A percentile compares a stretch with the other conserved stretches of the same genome.
Evolutionary conservation across 176 grass and related monocot genomes (phyloP).

Genomic region (Paspalum notatum): DNA sequence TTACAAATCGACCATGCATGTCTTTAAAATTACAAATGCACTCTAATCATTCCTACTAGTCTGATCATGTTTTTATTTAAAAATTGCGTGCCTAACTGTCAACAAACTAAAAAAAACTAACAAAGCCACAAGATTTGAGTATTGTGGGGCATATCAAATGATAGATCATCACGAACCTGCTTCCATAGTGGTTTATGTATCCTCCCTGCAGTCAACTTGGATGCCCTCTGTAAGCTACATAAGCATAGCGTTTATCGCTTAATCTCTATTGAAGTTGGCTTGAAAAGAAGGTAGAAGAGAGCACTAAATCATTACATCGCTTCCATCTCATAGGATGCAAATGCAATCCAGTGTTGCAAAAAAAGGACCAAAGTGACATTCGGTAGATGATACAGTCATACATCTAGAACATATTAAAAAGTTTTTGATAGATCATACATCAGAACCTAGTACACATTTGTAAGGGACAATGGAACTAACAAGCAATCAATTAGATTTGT

Average conservation of each 20-base stretch:
- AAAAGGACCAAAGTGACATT: background rate
- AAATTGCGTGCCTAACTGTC: conserved; percentile 2
- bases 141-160: background rate
- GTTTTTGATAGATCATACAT: background rate
- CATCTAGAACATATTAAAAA: conserved; percentile 8
- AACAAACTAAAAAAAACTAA: conserved; percentile 26
- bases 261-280: background rate
- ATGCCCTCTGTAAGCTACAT: conserved; percentile 89
- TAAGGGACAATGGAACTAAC: background rate
- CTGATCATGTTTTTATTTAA: conserved; percentile 9
- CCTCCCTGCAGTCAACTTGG: conserved; percentile 71
- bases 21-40: conserved; percentile 2
- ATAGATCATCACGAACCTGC: conserved; percentile 60
- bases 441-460: conserved; percentile 25
- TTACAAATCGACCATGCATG: background rate
- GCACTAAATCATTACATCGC: background rate
- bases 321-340: background rate
- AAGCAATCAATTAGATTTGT: background rate
- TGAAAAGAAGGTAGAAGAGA: background rate
- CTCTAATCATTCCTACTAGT: background rate
- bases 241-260: conserved; percentile 11
- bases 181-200: conserved; percentile 93
- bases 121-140: conserved; percentile 3
- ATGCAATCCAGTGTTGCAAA: background rate
- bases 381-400: background rate